Evolutionary conservation across 2,329 filamentous ascomycete species (phyloP), one percentile per base, ranked within the genome.

Genomic region (Colletotrichum sp.): DNA sequence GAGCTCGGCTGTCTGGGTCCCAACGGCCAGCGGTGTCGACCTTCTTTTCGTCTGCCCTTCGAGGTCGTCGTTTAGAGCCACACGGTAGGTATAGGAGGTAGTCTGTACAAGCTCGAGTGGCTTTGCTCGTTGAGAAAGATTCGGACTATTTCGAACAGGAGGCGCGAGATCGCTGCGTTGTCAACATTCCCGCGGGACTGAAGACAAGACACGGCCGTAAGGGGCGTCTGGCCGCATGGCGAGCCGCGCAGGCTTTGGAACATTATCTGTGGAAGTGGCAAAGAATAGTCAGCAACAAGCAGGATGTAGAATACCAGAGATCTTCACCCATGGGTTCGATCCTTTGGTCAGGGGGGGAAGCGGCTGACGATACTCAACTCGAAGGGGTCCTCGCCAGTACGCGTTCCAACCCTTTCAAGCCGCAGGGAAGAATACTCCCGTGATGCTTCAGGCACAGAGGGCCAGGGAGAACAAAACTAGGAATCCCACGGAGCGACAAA

Each of bases 11-110:
- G 10, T 49, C 18, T 49, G 5, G n/a, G 3, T 49, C 6, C n/a
- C n/a, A 21, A 21, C 2, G n/a, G 5, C 10, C 2, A 49, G 18
- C n/a, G 10, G 44, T 7, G 44, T 49, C 44, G n/a, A 12, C 1
- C 3, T 13, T 13, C 10, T 12, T 13, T 2, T 4, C 3, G 44
- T 21, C 44, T 21, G 3, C 0, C 10, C 4, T 13, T 49, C 18
- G 6, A 49, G 10, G 10, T 13, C 10, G n/a, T 49, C 5, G 3
- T 21, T 9, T 21, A 12, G n/a, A 21, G 9, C n/a, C 44, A 21
- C 10, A 4, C n/a, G 6, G n/a, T 7, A 21, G 44, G 44, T 6
- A 21, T 13, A 49, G 44, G 18, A 13, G 44, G 44, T 13, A 49
- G 6, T 21, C 18, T 10, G 10, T 49, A 4, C 1, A 21, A 21